Percentiles rank a stretch among this genome's conserved stretches.
Conservation (phyloP, 139 green algal genomes). For the Chlamydomonas sp. region DNA sequence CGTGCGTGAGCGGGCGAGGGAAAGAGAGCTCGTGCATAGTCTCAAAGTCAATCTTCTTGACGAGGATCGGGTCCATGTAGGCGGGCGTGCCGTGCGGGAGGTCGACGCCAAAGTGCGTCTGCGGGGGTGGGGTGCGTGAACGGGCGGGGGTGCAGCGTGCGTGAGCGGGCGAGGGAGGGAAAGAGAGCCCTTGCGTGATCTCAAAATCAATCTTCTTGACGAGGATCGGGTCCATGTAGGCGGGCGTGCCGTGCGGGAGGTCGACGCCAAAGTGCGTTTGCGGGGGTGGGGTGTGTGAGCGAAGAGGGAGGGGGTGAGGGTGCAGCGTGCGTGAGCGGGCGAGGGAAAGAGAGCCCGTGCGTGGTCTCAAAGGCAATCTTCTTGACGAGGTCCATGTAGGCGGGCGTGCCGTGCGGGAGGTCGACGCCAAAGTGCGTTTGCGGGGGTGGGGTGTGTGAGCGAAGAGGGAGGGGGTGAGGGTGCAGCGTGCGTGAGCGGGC, state of each 20-base stretch:
- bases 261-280: constrained; percentile 50
- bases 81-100: constrained; percentile 40
- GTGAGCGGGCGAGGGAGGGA: no score
- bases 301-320: no score
- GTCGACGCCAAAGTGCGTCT: constrained; percentile 45
- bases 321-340: no score
- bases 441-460: constrained; percentile 1
- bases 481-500: no score
- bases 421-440: constrained; percentile 50
- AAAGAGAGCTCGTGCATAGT: no score
- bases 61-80: constrained; percentile 49
- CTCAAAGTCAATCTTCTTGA: constrained; percentile 60
- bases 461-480: no score
- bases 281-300: constrained; percentile 1
- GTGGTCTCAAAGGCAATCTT: constrained; percentile 61
- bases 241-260: constrained; percentile 45
- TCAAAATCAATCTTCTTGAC: constrained; percentile 62
- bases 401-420: constrained; percentile 45
- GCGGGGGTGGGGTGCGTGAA: background rate
- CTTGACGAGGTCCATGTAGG: constrained; percentile 61
- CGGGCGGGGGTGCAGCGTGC: background rate
- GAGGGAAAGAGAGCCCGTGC: no score
- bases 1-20: background rate
- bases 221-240: constrained; percentile 57
- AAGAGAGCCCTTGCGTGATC: constrained; percentile 47